Evolutionary conservation across 441 rosid species (phyloP), one percentile per base, ranked within the genome.

Genomic region (Syzygium malaccense): DNA sequence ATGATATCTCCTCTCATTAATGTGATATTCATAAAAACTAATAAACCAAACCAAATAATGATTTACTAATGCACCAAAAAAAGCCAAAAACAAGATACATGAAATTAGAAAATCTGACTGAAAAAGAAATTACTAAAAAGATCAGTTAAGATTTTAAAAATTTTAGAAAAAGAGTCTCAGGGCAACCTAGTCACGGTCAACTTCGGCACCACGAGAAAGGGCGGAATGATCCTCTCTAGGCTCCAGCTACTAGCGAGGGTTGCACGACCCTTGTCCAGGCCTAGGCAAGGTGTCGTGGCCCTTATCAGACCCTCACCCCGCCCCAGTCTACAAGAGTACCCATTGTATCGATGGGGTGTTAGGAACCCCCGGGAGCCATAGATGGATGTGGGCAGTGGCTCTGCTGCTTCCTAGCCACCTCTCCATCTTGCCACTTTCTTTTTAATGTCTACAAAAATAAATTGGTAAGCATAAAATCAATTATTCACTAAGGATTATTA

Each of bases 51-150:
- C 4, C 8, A 37, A 4, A 37, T 5, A 37, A 71, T 71, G 80
- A 68, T 68, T 68, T 11, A 19, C 6, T 11, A 11, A 37, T 28
- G 5, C 49, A 37, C 12, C 7, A 0, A 0, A 68, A 0, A 33
- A 33, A 71, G 45, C 49, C 6, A 71, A 71, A 3, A 37, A 37
- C 19, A 41, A 37, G 80, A 58, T 51, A 51, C 14, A 51, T 51
- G 14, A 51, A 51, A 51, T 51, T 51, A 51, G 53, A 12, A 51
- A 10, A 51, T 51, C 14, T 51, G 3, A 10, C 12, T 51, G 0
- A 51, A 14, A 51, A 51, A n/a, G n/a, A n/a, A n/a, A n/a, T n/a
- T n/a, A n/a, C n/a, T n/a, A n/a, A n/a, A n/a, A n/a, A n/a, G n/a
- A n/a, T n/a, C n/a, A n/a, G n/a, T n/a, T n/a, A n/a, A n/a, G n/a